These are phyloP conservation scores for Melampsora americana DNA, from an alignment of 1,284 basidiomycete species.

Conservation along the genomic window DNA sequence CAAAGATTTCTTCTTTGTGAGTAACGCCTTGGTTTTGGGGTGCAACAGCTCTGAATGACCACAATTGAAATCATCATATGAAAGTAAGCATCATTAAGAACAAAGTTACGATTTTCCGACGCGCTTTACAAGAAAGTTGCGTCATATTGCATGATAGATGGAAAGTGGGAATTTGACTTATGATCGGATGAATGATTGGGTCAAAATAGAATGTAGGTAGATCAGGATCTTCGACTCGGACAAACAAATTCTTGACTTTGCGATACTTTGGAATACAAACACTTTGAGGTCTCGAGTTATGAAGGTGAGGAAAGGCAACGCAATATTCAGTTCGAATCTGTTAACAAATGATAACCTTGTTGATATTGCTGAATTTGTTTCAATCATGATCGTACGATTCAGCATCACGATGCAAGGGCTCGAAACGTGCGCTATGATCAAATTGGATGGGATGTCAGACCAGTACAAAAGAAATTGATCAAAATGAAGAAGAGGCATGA, in stretches of 20 bases:
- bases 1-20: slow-evolving; percentile 89
- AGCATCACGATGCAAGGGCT: too few species aligned
- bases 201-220: too few species aligned
- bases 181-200: slow-evolving; percentile 75
- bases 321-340: slow-evolving; percentile 99
- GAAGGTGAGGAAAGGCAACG: slow-evolving; percentile 97
- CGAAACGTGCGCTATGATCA: too few species aligned
- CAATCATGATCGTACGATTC: too few species aligned
- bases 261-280: slow-evolving; percentile 90
- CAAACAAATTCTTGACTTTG: slow-evolving; percentile 94
- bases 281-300: slow-evolving; percentile 94
- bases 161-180: slow-evolving; percentile 48
- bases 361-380: too few species aligned
- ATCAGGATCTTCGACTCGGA: too few species aligned
- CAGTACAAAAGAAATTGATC: neutral
- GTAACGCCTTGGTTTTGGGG: slow-evolving; percentile 75
- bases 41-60: too few species aligned
- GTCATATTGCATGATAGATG: slow-evolving; percentile 48
- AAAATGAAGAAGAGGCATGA: slow-evolving; percentile 69
- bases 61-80: slow-evolving; percentile 58
- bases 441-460: slow-evolving; percentile 46
- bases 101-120: neutral
- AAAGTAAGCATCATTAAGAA: slow-evolving; percentile 44
- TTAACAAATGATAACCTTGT: slow-evolving; percentile 98
- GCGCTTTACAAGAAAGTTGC: neutral